phyloP scores from a whole-genome alignment of 805 yeast genomes.

The Monosporozyma solicola region DNA sequence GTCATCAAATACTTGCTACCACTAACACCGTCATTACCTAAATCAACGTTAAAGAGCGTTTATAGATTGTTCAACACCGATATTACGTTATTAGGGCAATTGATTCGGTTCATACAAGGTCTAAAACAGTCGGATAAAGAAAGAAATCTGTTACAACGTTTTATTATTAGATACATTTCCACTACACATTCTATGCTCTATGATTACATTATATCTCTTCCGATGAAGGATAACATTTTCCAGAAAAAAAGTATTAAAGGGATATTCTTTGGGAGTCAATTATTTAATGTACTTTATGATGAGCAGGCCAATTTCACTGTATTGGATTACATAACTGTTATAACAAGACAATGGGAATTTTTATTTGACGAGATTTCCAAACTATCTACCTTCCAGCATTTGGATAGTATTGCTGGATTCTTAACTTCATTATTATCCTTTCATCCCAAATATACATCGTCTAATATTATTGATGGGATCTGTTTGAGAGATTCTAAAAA shows the following conservation, averaged over 20 bases:
- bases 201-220: slow-evolving; percentile 7
- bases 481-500: slow-evolving; percentile 6
- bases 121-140: slow-evolving; percentile 10
- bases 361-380: slow-evolving; percentile 3
- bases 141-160: slow-evolving; percentile 2
- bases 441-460: slow-evolving; percentile 12
- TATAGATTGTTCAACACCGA: slow-evolving; percentile 7
- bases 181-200: slow-evolving; percentile 7
- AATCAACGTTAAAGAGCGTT: slow-evolving; percentile 3
- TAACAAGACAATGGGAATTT: slow-evolving; percentile 17
- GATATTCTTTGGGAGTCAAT: slow-evolving; percentile 27
- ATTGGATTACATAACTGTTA: slow-evolving; percentile 13
- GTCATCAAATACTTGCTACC: slow-evolving; percentile 17
- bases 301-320: slow-evolving; percentile 9
- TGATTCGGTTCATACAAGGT: slow-evolving; percentile 9
- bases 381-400: not conserved
- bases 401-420: slow-evolving; percentile 7
- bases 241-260: slow-evolving; percentile 11
- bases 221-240: not conserved
- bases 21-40: slow-evolving; percentile 17
- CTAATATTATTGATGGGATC: slow-evolving; percentile 13
- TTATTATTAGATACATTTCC: slow-evolving; percentile 11
- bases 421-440: slow-evolving; percentile 12
- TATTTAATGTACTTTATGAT: slow-evolving; percentile 19
- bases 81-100: slow-evolving; percentile 14